phyloP scores from a whole-genome alignment of 352 stramenopile species.

The Phytophthora nicotianae region DNA sequence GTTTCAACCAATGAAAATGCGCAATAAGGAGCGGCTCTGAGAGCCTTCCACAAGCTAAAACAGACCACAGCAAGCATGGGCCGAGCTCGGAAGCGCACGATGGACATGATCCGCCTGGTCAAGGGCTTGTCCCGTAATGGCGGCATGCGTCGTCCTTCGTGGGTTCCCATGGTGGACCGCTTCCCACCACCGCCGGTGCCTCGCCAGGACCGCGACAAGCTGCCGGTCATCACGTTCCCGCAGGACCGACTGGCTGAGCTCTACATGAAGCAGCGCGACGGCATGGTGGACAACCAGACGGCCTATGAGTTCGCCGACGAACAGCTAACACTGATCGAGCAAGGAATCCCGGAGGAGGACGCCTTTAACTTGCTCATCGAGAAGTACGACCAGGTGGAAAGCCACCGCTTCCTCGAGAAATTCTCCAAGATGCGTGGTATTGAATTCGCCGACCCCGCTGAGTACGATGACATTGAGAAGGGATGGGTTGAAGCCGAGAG shows the following conservation, averaged over 20 bases:
- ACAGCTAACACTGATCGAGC: slow-evolving; percentile 84
- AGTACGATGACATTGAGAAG: slow-evolving; percentile 85
- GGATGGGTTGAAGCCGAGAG: slow-evolving; percentile 84
- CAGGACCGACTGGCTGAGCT: slow-evolving; percentile 85
- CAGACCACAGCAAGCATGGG: slow-evolving; percentile 54
- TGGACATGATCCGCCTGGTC: slow-evolving; percentile 82
- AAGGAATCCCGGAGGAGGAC: slow-evolving; percentile 81
- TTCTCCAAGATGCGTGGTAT: slow-evolving; percentile 82
- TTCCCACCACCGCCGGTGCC: slow-evolving; percentile 78
- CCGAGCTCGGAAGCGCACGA: slow-evolving; percentile 71
- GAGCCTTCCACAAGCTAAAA: slow-evolving; percentile 21
- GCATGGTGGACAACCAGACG: slow-evolving; percentile 75
- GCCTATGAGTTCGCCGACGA: slow-evolving; percentile 89
- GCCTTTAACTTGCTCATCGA: slow-evolving; percentile 80
- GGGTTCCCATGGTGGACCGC: slow-evolving; percentile 77
- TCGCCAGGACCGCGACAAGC: slow-evolving; percentile 72
- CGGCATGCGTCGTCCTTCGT: slow-evolving; percentile 72
- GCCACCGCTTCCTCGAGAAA: slow-evolving; percentile 83
- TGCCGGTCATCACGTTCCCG: slow-evolving; percentile 83
- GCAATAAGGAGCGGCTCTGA: slow-evolving; percentile 22
- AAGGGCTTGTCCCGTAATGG: slow-evolving; percentile 82
- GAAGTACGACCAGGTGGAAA: slow-evolving; percentile 87
- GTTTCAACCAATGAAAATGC: slow-evolving; percentile 2
- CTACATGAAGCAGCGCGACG: slow-evolving; percentile 78
- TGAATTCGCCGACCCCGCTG: slow-evolving; percentile 71